A percentile compares a stretch with the other conserved stretches of the same genome.
phyloP scores from a whole-genome alignment of 352 stramenopile genomes.

The Bremia lactucae region DNA sequence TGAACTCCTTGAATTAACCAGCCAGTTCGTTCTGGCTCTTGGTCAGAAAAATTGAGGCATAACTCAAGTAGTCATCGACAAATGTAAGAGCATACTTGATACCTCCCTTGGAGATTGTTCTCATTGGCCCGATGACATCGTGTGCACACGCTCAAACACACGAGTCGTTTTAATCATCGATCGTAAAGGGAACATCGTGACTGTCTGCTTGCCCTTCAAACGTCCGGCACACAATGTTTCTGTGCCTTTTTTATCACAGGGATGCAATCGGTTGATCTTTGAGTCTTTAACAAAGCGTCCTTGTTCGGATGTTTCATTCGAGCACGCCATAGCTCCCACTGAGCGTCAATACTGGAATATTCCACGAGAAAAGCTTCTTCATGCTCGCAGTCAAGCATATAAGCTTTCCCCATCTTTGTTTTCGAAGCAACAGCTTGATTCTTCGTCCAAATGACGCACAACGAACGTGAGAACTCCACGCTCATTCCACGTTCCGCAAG shows the following conservation, averaged over 20 bases:
- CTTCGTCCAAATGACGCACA: neutral
- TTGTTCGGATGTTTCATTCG: neutral
- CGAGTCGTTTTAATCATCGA: neutral
- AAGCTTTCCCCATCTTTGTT: neutral
- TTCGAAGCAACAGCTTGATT: neutral
- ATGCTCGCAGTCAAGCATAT: neutral
- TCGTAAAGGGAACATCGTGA: neutral
- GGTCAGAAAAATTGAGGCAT: neutral
- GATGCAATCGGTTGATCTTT: neutral
- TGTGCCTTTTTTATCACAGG: neutral
- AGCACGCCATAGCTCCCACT: neutral
- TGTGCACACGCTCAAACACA: neutral
- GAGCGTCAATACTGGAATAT: neutral
- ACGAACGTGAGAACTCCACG: neutral
- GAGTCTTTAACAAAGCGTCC: neutral
- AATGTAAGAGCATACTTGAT: neutral
- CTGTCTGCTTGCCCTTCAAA: neutral
- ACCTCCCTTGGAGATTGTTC: neutral
- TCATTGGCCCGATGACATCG: neutral
- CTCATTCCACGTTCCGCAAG: neutral
- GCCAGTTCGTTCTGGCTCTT: neutral
- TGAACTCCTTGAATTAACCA: neutral
- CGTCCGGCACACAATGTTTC: neutral
- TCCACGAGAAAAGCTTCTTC: neutral
- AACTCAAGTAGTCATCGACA: neutral